Evolutionary conservation across 148 eudicot genomes (phyloP), one percentile per base, ranked within the genome.

Genomic region (Mesembryanthemum crystallinum): DNA sequence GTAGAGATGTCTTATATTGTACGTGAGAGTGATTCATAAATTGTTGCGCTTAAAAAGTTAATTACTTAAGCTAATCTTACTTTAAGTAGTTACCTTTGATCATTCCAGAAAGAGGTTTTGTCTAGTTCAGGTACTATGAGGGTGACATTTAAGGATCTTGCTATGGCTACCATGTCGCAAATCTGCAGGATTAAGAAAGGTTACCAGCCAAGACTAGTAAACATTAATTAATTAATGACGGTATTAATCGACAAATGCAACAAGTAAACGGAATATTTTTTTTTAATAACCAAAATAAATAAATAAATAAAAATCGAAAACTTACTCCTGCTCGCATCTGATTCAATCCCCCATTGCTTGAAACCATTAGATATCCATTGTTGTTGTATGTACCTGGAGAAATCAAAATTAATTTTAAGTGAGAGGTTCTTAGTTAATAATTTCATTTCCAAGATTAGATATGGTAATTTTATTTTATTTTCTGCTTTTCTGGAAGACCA

Each of bases 121-220:
- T 86, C 88, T 17, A 86, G 69, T 55, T 86, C 82, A 24, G 88
- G 88, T 39, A 86, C 84, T 27, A 86, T 73, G 12, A 86, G 86
- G 10, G 86, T 86, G 52, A 78, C 73, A 60, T 86, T 86, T 11
- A 86, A 63, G 43, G 80, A 75, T 81, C 88, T 78, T 32, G 88
- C 88, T 29, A 86, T 81, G 3, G 86, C 69, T 33, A 86, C 88
- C 88, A 86, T 86, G 72, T 86, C 88, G 69, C 88, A 86, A 39
- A 86, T 86, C 88, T 86, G 79, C 54, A 67, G 23, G n/a, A 17
- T 52, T 24, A 35, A 35, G 32, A 64, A 57, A 69, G 4, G 75
- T 52, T 42, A 29, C 27, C 39, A 35, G 39, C 32, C 25, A 52
- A 71, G 18, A 69, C 47, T 21, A 37, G 25, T 9, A 4, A 11